Percentiles rank a stretch among this genome's conserved stretches.
Conservation (phyloP, 176 grass and related monocot genomes). For the maize (Zea mays) region Zm-B73-REFERENCE-NAM-5.0 NC_050102.1:156379501-156380000, state of each 20-base stretch:
- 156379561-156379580: constrained; percentile 48
- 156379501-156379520: constrained; percentile 22
- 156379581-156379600: background rate
- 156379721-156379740: background rate
- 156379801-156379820: background rate
- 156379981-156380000: no score
- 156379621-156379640: background rate
- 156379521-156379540: constrained; percentile 67
- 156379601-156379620: background rate
- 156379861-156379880: no score
- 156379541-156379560: constrained; percentile 77
- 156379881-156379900: no score
- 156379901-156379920: no score
- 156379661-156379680: constrained; percentile 19
- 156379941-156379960: no score
- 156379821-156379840: background rate
- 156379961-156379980: no score
- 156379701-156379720: constrained; percentile 18
- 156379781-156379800: constrained; percentile 33
- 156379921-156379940: no score
- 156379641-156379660: background rate
- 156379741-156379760: background rate
- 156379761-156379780: constrained; percentile 26
- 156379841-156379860: background rate
- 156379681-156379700: background rate